These are phyloP conservation scores for Galerina sulciceps DNA, from an alignment of 768 basidiomycete genomes.

Conservation along the genomic window DNA sequence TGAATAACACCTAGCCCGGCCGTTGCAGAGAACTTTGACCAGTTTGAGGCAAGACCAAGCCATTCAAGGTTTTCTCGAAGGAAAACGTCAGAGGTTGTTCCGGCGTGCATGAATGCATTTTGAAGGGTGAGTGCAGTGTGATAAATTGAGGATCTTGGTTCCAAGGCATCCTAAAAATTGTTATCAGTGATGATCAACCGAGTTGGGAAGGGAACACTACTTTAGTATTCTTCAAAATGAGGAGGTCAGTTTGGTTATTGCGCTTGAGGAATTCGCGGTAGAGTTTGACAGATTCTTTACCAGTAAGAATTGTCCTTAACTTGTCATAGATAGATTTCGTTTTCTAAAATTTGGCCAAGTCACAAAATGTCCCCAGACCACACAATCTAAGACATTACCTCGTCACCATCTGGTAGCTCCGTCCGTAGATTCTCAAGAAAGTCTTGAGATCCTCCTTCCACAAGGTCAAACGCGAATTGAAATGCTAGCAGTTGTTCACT, in stretches of 20 bases:
- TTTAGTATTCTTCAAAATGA: constrained; percentile 93
- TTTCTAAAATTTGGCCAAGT: constrained; percentile 39
- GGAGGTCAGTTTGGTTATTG: constrained; percentile 90
- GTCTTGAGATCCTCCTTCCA: constrained; percentile 92
- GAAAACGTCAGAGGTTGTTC: constrained; percentile 94
- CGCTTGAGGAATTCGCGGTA: constrained; percentile 95
- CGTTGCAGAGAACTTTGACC: constrained; percentile 98
- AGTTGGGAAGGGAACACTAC: constrained; percentile 36
- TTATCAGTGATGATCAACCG: background rate
- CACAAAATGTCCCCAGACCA: background rate
- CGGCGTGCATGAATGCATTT: constrained; percentile 98
- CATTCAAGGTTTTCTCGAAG: constrained; percentile 96
- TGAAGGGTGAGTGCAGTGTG: constrained; percentile 96
- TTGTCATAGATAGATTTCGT: constrained; percentile 71
- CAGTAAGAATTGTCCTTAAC: constrained; percentile 82
- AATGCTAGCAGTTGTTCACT: constrained; percentile 82
- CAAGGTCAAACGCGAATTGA: constrained; percentile 95
- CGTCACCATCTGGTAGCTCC: constrained; percentile 69
- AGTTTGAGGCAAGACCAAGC: constrained; percentile 93
- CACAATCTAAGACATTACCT: constrained; percentile 39
- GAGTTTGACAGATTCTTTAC: constrained; percentile 89
- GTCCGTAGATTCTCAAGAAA: constrained; percentile 80
- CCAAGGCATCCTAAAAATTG: constrained; percentile 74
- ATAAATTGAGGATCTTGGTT: constrained; percentile 94
- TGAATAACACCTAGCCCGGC: constrained; percentile 97